phyloP scores from a whole-genome alignment of 352 stramenopile species.

The Pythium aristosporum region DNA sequence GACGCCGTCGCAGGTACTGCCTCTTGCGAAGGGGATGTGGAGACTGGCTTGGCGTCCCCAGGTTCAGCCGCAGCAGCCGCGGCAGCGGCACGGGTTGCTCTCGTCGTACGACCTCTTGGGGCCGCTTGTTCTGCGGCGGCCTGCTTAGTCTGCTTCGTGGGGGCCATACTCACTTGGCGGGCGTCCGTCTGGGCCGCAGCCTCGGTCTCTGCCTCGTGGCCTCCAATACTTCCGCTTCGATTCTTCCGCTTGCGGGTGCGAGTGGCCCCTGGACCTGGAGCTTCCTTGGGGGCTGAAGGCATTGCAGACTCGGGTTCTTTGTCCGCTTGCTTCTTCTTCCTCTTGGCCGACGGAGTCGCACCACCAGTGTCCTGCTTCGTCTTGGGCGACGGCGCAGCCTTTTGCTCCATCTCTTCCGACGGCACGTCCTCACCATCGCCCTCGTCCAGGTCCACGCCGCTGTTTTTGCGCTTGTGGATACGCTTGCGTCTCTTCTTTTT shows the following conservation, averaged over 20 bases:
- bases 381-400: not conserved
- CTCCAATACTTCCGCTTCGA: not conserved
- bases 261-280: not conserved
- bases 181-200: not conserved
- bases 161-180: not conserved
- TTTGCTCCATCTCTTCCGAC: not conserved
- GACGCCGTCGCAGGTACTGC: not conserved
- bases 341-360: not conserved
- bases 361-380: not conserved
- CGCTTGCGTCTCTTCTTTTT: constrained; percentile 26
- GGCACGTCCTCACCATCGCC: not conserved
- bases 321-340: not conserved
- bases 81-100: constrained; percentile 5
- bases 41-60: not conserved
- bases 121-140: not conserved
- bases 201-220: not conserved
- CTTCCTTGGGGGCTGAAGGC: not conserved
- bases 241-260: constrained; percentile 13
- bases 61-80: not conserved
- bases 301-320: not conserved
- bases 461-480: constrained; percentile 21
- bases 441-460: not conserved
- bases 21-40: not conserved
- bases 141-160: not conserved
- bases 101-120: constrained; percentile 3